Base-by-base conservation (phyloP, 1,284 basidiomycete species). In the Laetiporus sulphureus region DNA sequence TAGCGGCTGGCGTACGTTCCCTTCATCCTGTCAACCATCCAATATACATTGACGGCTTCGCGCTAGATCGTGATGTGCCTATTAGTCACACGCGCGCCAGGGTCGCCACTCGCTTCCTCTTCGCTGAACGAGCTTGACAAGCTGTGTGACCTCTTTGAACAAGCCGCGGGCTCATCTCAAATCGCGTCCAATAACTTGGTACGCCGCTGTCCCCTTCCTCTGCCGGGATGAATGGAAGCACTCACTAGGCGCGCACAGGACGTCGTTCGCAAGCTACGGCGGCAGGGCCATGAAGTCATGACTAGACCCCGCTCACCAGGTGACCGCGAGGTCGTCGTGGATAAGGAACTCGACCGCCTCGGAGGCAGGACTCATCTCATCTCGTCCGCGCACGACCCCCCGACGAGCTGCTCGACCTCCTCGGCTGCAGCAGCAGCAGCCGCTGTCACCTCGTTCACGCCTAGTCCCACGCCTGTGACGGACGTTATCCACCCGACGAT, bases 11-110 rank as follows among this genome's bases (percentile, higher is more conserved):
- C 4, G 83, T 85, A 51, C 13, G 32, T 34, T 19, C 19, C 36
- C 13, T 31, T 23, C 15, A 16, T 38, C 10, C 42, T 13, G n/a
- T 24, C 21, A 32, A 19, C 8, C 1, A 10, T 44, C n/a, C n/a
- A 16, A 35, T 5, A 11, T 34, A 7, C 13, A 41, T 31, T 24
- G 6, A 41, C 40, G 7, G 35, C 15, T 20, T 29, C 22, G 22
- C 8, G 20, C 20, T 49, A 86, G 83, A 75, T 85, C 44, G 74
- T 82, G 3, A 75, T 85, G 74, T 80, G 79, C 44, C 65, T 84
- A 40, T 60, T 85, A 4, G 73, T 75, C 1, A 76, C 73, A 4
- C 69, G 71, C 12, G 72, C 78, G 1, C 78, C 82, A 0, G 66
- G 58, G 11, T 79, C 76, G 2, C 73, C 70, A 27, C 63, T 85